phyloP scores from a whole-genome alignment of 352 stramenopile species.

The Globisporangium barbulae region DNA sequence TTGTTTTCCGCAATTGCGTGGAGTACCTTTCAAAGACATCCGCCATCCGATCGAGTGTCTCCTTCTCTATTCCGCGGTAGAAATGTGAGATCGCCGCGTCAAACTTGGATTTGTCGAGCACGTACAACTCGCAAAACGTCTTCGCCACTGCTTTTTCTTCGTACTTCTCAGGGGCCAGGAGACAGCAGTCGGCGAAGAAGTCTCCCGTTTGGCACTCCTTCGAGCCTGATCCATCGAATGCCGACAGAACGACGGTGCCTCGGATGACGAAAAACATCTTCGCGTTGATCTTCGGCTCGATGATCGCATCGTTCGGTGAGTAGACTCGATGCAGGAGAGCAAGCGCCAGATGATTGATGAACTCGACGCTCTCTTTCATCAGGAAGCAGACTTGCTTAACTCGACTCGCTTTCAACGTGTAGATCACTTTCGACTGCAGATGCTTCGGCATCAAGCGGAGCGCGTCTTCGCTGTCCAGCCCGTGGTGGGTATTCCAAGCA shows the following conservation, averaged over 20 bases:
- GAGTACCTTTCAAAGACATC: conserved; percentile 50
- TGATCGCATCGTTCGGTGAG: conserved; percentile 56
- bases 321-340: conserved; percentile 51
- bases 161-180: conserved; percentile 51
- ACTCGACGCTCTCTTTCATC: conserved; percentile 64
- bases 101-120: conserved; percentile 60
- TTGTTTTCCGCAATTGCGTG: conserved; percentile 68
- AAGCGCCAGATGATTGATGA: conserved; percentile 60
- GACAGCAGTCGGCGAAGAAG: conserved; percentile 64
- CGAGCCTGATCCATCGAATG: conserved; percentile 39
- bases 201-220: conserved; percentile 66
- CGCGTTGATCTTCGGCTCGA: conserved; percentile 67
- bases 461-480: conserved; percentile 54
- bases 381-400: conserved; percentile 70
- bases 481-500: conserved; percentile 57
- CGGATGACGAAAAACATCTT: conserved; percentile 78
- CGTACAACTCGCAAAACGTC: conserved; percentile 82
- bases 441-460: conserved; percentile 58
- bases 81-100: conserved; percentile 53
- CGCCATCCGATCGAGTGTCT: conserved; percentile 34
- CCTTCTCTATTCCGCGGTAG: conserved; percentile 33
- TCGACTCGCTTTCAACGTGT: conserved; percentile 57
- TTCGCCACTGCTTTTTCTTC: conserved; percentile 72
- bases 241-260: conserved; percentile 43
- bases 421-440: conserved; percentile 60